Evolutionary conservation across 495 filamentous ascomycete species (phyloP), one percentile per base, ranked within the genome.

Genomic region (Podospora pseudocomata): DNA sequence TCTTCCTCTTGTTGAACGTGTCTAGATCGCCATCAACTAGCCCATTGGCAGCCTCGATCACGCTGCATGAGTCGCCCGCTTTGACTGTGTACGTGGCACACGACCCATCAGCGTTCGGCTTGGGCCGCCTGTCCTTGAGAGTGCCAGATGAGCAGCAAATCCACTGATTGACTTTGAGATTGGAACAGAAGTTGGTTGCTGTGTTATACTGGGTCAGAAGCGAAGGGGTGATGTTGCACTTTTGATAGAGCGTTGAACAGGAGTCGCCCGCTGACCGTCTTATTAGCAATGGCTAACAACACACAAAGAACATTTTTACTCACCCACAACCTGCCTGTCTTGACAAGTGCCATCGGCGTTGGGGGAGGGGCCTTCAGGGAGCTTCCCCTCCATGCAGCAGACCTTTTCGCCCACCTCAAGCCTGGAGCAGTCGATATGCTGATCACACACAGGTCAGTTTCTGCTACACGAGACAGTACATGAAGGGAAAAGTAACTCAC

Each of bases 61-160:
- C 39, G 11, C 16, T 5, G 71, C 80, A 82, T n/a, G 53, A 68
- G 56, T 86, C 84, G 2, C 71, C 72, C 0, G 63, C 9, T 19
- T 70, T 16, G 18, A 80, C 77, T 2, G 39, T 62, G 72, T 86
- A 80, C 0, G 68, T 62, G 13, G 66, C 65, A 65, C 84, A 87
- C 0, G 71, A 69, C 15, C 83, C 84, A 64, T 86, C 75, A 2
- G 75, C n/a, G 34, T 82, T 73, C 0, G 78, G 79, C 61, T 74
- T 71, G 0, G 83, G 84, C 4, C 62, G 67, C 19, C 70, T 68
- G 68, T 85, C 75, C 0, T 79, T 79, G 2, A 80, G 68, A 1
- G 62, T 26, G 18, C 82, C 84, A 2, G 67, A 20, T 1, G 78
- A 77, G 67, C 85, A 86, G 76, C 84, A 87, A 20, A 86, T 80